Evolutionary conservation across 805 yeast species (phyloP).

Genomic region (Teunomyces atbi): DNA sequence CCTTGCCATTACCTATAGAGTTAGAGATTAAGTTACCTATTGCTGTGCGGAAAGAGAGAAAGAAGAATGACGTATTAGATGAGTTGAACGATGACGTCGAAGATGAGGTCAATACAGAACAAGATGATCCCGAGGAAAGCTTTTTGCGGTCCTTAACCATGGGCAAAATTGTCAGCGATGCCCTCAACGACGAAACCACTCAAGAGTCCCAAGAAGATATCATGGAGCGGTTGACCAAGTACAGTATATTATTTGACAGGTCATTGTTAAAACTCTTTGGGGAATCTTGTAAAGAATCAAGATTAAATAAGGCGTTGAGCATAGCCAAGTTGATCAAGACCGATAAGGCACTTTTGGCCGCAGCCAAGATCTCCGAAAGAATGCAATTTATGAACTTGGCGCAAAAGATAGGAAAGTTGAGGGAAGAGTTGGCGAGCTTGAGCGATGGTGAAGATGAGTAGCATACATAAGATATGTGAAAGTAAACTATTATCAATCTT

Average conservation of each 20-base stretch:
- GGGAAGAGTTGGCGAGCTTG: conserved; percentile 32
- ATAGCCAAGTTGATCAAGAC: conserved; percentile 67
- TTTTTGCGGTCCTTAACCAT: conserved; percentile 58
- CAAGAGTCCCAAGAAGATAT: conserved; percentile 36
- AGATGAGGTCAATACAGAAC: conserved; percentile 22
- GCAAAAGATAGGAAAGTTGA: conserved; percentile 33
- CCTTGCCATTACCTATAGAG: conserved; percentile 81
- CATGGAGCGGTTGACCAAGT: conserved; percentile 49
- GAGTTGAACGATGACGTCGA: conserved; percentile 26
- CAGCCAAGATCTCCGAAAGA: conserved; percentile 79
- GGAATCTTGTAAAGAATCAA: conserved; percentile 65
- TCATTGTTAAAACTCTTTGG: conserved; percentile 76
- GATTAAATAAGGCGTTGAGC: conserved; percentile 64
- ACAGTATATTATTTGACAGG: conserved; percentile 66
- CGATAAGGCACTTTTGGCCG: conserved; percentile 80
- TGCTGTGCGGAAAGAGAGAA: conserved; percentile 19
- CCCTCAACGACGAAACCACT: conserved; percentile 31
- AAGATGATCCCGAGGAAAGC: conserved; percentile 57
- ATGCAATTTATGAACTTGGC: conserved; percentile 37
- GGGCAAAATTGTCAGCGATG: conserved; percentile 62
- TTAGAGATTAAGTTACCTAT: conserved; percentile 70
- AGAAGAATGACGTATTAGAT: conserved; percentile 23
- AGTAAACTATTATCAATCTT: not conserved
- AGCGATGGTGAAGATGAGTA: conserved; percentile 15
- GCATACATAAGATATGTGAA: not conserved